These are phyloP conservation scores for Cyanidioschyzon merolae DNA, from an alignment of 23 red algal genomes.

Conservation along the genomic window DNA sequence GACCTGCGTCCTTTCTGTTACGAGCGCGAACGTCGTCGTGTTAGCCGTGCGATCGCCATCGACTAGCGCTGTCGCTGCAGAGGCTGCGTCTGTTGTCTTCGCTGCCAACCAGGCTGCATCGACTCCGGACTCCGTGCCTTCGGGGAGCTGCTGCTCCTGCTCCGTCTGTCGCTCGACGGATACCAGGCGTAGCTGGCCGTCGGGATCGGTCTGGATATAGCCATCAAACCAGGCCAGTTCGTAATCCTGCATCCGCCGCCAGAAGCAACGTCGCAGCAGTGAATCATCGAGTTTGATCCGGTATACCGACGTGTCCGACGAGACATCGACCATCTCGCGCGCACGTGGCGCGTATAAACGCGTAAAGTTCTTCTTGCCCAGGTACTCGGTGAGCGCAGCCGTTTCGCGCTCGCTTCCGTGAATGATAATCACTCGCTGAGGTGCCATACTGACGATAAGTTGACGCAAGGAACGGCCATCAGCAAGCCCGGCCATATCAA, in stretches of 20 bases:
- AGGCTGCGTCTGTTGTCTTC: neutral
- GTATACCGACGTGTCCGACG: constrained; percentile 58
- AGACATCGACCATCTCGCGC: constrained; percentile 62
- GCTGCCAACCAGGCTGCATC: neutral
- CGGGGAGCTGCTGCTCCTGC: neutral
- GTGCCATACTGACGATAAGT: constrained; percentile 62
- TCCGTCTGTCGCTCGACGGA: neutral
- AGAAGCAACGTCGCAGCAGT: constrained; percentile 34
- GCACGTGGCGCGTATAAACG: constrained; percentile 38
- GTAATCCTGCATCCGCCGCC: constrained; percentile 42
- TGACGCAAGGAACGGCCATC: constrained; percentile 75
- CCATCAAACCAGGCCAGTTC: constrained; percentile 63
- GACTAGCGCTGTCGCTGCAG: neutral
- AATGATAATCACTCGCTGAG: constrained; percentile 66
- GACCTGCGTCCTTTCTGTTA: neutral
- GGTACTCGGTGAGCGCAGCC: constrained; percentile 23
- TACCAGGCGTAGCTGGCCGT: neutral
- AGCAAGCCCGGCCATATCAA: constrained; percentile 43
- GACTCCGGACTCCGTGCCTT: neutral
- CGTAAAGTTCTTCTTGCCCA: neutral
- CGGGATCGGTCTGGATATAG: constrained; percentile 15
- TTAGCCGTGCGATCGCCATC: neutral
- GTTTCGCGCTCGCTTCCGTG: constrained; percentile 64
- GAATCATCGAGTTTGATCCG: constrained; percentile 48
- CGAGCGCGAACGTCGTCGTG: neutral